These are phyloP conservation scores for Striga hermonthica DNA, from an alignment of 305 asterid genomes.

Conservation along the genomic window DNA sequence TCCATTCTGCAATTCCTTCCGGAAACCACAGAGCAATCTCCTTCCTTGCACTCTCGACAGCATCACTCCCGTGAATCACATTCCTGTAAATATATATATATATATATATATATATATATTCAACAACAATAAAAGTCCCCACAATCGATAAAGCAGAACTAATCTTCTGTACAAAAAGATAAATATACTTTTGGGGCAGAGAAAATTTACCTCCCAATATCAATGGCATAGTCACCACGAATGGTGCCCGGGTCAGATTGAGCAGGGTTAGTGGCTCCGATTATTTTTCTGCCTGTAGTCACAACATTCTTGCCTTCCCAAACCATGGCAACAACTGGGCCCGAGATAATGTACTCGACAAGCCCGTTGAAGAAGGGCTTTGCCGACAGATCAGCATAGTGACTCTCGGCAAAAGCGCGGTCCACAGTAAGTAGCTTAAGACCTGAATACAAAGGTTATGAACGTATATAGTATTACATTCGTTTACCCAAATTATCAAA, in stretches of 20 bases:
- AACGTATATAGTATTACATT: not conserved
- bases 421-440: slow-evolving; percentile 71
- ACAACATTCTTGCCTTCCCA: slow-evolving; percentile 90
- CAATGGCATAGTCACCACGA: slow-evolving; percentile 82
- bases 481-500: not conserved
- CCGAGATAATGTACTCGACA: slow-evolving; percentile 74
- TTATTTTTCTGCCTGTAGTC: slow-evolving; percentile 75
- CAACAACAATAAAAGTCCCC: too few relatives aligned
- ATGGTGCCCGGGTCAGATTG: slow-evolving; percentile 88
- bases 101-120: too few relatives aligned
- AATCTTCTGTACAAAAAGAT: too few relatives aligned
- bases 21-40: too few relatives aligned
- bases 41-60: too few relatives aligned
- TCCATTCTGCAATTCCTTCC: too few relatives aligned
- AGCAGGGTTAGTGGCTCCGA: slow-evolving; percentile 88
- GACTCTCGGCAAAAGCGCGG: slow-evolving; percentile 73
- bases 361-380: slow-evolving; percentile 80
- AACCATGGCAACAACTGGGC: slow-evolving; percentile 90
- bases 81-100: too few relatives aligned
- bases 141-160: too few relatives aligned
- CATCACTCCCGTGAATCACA: not conserved
- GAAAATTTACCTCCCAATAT: slow-evolving; percentile 69
- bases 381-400: slow-evolving; percentile 74
- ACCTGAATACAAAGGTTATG: slow-evolving; percentile 38
- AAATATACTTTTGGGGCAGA: too few relatives aligned